Percentiles rank a stretch among this genome's conserved stretches.
Evolutionary conservation across 441 rosid species (phyloP).

Genomic region (Dalechampia spathulata): DNA sequence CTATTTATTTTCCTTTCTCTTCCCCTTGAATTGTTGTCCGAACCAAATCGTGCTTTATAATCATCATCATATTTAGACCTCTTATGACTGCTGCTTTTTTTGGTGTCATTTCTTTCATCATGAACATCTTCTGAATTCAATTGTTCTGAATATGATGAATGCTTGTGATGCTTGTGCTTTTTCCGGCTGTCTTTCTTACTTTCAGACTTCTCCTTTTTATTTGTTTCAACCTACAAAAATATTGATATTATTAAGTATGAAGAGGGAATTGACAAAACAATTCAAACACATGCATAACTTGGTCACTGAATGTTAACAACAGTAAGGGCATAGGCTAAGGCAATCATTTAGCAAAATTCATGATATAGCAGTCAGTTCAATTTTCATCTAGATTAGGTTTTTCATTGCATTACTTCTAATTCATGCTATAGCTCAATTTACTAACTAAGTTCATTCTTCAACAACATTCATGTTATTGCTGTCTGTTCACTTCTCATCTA

Average conservation of each 20-base stretch:
- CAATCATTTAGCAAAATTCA: no score
- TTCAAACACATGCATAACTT: no score
- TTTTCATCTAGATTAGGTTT: no score
- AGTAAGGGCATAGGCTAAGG: no score
- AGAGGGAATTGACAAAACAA: neutral
- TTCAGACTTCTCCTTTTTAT: slow-evolving; percentile 29
- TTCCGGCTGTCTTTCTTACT: slow-evolving; percentile 35
- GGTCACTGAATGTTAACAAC: no score
- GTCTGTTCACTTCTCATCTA: neutral
- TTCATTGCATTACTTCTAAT: no score
- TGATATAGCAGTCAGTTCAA: no score
- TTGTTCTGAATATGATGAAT: slow-evolving; percentile 27
- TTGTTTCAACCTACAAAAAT: slow-evolving; percentile 37
- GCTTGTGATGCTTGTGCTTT: slow-evolving; percentile 45
- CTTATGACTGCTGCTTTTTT: slow-evolving; percentile 21
- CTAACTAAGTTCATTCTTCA: no score
- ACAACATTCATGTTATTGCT: no score
- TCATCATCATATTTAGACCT: slow-evolving; percentile 27
- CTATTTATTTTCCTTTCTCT: slow-evolving; percentile 26
- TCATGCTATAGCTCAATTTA: no score
- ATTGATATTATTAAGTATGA: neutral
- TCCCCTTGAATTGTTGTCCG: slow-evolving; percentile 33
- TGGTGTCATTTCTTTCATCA: slow-evolving; percentile 22
- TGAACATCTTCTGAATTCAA: slow-evolving; percentile 37
- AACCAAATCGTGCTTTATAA: slow-evolving; percentile 23